Conservation (phyloP, 2,329 filamentous ascomycete species). For the Aspergillus ibericus region DNA sequence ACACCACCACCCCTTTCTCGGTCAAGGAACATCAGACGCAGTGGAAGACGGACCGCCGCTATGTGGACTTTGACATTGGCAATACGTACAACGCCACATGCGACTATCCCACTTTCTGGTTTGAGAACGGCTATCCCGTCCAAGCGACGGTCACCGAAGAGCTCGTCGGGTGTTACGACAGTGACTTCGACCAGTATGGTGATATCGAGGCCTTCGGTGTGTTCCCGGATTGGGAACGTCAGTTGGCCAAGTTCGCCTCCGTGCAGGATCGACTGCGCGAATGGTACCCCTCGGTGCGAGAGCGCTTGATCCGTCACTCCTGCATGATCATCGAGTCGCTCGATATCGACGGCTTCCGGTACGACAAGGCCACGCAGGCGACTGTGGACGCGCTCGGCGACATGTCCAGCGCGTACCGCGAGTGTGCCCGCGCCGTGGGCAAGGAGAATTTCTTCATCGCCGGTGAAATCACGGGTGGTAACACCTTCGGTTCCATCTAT, state of each 20-base stretch:
- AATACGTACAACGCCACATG: conserved; percentile 56
- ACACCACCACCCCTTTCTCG: conserved; percentile 56
- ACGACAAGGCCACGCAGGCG: conserved; percentile 64
- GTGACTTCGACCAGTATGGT: conserved; percentile 65
- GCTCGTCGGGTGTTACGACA: conserved; percentile 58
- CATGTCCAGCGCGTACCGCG: conserved; percentile 57
- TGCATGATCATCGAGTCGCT: conserved; percentile 61
- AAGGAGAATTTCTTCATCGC: conserved; percentile 65
- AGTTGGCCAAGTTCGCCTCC: conserved; percentile 64
- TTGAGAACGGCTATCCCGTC: conserved; percentile 55
- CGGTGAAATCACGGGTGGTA: conserved; percentile 63
- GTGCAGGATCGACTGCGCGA: conserved; percentile 66
- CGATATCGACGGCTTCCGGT: conserved; percentile 65
- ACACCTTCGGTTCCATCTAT: conserved; percentile 60
- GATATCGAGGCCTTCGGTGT: conserved; percentile 63
- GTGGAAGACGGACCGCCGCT: conserved; percentile 56
- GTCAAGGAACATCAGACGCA: conserved; percentile 56
- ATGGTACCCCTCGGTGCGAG: conserved; percentile 58
- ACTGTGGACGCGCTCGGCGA: conserved; percentile 61
- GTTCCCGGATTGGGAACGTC: conserved; percentile 61
- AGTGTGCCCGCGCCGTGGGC: conserved; percentile 55
- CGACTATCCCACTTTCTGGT: conserved; percentile 62
- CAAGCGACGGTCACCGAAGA: conserved; percentile 46
- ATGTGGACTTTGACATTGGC: conserved; percentile 57
- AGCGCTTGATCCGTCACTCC: conserved; percentile 60